phyloP scores from a whole-genome alignment of 352 stramenopile genomes.

The Phytophthora pinifolia region DNA sequence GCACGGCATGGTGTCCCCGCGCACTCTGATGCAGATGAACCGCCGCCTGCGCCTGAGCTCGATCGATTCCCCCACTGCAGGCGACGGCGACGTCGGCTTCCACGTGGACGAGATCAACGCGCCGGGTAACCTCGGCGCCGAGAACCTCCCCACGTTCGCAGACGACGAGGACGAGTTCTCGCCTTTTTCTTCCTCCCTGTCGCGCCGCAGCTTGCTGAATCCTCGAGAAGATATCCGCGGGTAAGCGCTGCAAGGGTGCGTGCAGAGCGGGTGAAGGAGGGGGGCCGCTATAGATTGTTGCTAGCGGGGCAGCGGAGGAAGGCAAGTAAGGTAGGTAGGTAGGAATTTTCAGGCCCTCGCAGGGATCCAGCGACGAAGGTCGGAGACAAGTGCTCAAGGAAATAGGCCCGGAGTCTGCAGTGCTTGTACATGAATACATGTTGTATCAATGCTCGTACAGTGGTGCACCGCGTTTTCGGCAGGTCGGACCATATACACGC shows the following conservation, averaged over 20 bases:
- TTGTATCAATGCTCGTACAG: no score
- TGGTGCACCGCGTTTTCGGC: no score
- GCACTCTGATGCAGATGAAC: conserved; percentile 66
- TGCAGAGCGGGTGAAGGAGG: background rate
- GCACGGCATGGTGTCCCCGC: conserved; percentile 75
- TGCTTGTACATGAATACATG: no score
- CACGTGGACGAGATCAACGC: conserved; percentile 53
- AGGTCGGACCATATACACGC: no score
- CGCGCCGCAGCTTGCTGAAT: conserved; percentile 40
- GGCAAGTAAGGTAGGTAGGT: conserved; percentile 1
- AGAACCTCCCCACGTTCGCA: conserved; percentile 29
- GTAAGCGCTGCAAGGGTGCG: conserved; percentile 14
- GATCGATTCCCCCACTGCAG: conserved; percentile 72
- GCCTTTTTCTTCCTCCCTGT: conserved; percentile 30
- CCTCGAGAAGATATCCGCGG: conserved; percentile 46
- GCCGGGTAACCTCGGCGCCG: conserved; percentile 30
- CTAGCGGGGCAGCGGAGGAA: background rate
- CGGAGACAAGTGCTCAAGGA: conserved; percentile 10
- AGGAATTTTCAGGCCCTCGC: conserved; percentile 9
- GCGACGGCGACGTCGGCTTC: conserved; percentile 21
- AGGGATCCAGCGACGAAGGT: background rate
- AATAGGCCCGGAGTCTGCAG: conserved; percentile 18
- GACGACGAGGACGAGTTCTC: conserved; percentile 41
- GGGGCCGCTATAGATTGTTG: conserved; percentile 7
- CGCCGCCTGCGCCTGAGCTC: conserved; percentile 64